Conservation (phyloP, 2,329 filamentous ascomycete genomes). For the Chrysoporthe puriensis region DNA sequence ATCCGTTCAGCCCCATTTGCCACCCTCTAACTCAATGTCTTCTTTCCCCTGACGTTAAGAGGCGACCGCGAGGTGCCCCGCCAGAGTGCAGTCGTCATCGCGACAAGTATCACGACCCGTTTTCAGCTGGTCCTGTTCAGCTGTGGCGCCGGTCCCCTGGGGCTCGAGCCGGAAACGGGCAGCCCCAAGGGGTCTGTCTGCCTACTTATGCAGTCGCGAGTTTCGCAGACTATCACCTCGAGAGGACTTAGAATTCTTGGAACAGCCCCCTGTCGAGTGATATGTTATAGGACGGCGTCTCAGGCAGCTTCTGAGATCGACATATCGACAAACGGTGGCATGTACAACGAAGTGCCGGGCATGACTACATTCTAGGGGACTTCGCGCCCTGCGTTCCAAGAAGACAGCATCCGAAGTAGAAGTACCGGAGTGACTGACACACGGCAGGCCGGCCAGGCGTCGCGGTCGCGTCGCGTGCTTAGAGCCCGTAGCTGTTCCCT, state of each 20-base stretch:
- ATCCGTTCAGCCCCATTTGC: too few relatives aligned
- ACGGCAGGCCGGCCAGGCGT: too few relatives aligned
- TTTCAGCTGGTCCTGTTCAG: too few relatives aligned
- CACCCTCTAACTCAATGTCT: too few relatives aligned
- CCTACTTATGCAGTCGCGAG: too few relatives aligned
- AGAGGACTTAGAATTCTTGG: background rate
- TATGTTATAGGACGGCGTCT: background rate
- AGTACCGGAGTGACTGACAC: background rate
- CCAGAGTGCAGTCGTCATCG: background rate
- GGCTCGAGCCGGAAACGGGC: background rate
- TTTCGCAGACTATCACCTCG: background rate
- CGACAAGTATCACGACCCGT: too few relatives aligned
- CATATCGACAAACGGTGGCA: background rate
- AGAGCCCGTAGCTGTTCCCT: background rate
- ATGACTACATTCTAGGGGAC: background rate
- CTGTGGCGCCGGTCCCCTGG: too few relatives aligned
- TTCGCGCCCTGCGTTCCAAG: background rate
- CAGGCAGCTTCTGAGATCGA: background rate
- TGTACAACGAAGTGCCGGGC: background rate
- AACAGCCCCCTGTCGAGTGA: background rate
- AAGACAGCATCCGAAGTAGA: background rate
- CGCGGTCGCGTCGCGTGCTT: too few relatives aligned
- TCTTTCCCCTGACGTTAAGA: too few relatives aligned
- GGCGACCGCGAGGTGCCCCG: background rate
- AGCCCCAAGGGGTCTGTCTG: too few relatives aligned